Conservation (phyloP, 345 rosid species). For the Durio zibethinus region DNA sequence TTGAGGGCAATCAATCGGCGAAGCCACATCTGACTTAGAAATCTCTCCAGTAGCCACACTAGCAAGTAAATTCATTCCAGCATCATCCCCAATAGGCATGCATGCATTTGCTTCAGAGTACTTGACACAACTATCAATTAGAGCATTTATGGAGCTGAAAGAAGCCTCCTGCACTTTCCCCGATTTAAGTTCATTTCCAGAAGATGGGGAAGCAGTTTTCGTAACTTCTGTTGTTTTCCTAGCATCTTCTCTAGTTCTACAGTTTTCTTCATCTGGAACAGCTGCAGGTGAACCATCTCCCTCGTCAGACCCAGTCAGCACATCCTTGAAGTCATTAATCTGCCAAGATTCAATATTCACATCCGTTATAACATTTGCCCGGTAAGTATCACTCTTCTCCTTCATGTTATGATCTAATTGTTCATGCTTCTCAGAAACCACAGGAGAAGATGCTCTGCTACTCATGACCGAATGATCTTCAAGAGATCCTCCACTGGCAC, state of each 20-base stretch:
- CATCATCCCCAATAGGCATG: slow-evolving; percentile 63
- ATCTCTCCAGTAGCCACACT: slow-evolving; percentile 93
- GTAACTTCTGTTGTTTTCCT: slow-evolving; percentile 39
- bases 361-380: slow-evolving; percentile 36
- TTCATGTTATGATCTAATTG: slow-evolving; percentile 35
- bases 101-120: slow-evolving; percentile 53
- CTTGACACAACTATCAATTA: slow-evolving; percentile 86
- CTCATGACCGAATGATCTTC: slow-evolving; percentile 54
- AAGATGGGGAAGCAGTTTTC: slow-evolving; percentile 37
- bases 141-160: slow-evolving; percentile 70
- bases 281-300: slow-evolving; percentile 48
- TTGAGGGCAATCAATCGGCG: slow-evolving; percentile 50
- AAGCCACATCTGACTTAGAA: slow-evolving; percentile 50
- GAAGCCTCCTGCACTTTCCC: slow-evolving; percentile 57
- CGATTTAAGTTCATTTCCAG: slow-evolving; percentile 44
- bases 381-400: slow-evolving; percentile 45
- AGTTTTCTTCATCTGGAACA: slow-evolving; percentile 41
- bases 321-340: slow-evolving; percentile 59
- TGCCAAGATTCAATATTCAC: slow-evolving; percentile 59
- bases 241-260: slow-evolving; percentile 37
- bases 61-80: slow-evolving; percentile 94
- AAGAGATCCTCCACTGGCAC: slow-evolving; percentile 60
- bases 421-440: slow-evolving; percentile 55
- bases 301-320: slow-evolving; percentile 41
- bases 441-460: slow-evolving; percentile 65